phyloP scores from a whole-genome alignment of 768 basidiomycete species.

The Tylopilus sp. region DNA sequence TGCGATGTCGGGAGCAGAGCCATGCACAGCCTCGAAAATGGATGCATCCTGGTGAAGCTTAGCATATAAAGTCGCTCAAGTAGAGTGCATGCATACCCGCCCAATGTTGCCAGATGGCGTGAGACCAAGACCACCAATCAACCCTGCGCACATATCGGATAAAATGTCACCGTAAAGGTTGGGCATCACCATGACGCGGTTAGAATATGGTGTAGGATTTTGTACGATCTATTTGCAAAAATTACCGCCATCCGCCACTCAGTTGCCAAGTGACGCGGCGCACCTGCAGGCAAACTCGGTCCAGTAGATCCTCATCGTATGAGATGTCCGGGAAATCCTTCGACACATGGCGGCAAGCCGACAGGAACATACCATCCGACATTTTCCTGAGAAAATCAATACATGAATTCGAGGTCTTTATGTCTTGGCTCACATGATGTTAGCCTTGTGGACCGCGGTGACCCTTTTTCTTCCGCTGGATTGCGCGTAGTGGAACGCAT shows the following conservation, averaged over 20 bases:
- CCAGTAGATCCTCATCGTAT: slow-evolving; percentile 96
- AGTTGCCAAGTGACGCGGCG: slow-evolving; percentile 10
- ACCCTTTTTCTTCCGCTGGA: slow-evolving; percentile 84
- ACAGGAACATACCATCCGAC: slow-evolving; percentile 99
- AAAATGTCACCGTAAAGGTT: slow-evolving; percentile 96
- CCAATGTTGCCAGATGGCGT: slow-evolving; percentile 99
- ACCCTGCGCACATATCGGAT: slow-evolving; percentile 97
- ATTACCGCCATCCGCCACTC: not conserved
- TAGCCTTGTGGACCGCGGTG: slow-evolving; percentile 99
- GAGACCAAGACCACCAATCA: slow-evolving; percentile 96
- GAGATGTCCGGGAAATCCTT: slow-evolving; percentile 91
- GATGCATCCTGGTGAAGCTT: slow-evolving; percentile 76
- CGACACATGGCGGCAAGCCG: slow-evolving; percentile 93
- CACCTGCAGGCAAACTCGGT: slow-evolving; percentile 93
- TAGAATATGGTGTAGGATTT: slow-evolving; percentile 89
- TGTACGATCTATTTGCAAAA: slow-evolving; percentile 68
- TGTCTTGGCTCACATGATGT: slow-evolving; percentile 78
- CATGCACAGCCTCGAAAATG: slow-evolving; percentile 99
- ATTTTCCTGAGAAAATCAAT: slow-evolving; percentile 73
- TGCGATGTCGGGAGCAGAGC: slow-evolving; percentile 98
- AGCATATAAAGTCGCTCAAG: slow-evolving; percentile 9
- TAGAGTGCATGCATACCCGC: slow-evolving; percentile 49
- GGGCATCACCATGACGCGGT: slow-evolving; percentile 99
- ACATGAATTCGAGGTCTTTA: slow-evolving; percentile 1
- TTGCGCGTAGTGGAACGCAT: slow-evolving; percentile 98